Evolutionary conservation across 495 filamentous ascomycete species (phyloP), one percentile per base, ranked within the genome.

Genomic region (Penicillium goetzii): DNA sequence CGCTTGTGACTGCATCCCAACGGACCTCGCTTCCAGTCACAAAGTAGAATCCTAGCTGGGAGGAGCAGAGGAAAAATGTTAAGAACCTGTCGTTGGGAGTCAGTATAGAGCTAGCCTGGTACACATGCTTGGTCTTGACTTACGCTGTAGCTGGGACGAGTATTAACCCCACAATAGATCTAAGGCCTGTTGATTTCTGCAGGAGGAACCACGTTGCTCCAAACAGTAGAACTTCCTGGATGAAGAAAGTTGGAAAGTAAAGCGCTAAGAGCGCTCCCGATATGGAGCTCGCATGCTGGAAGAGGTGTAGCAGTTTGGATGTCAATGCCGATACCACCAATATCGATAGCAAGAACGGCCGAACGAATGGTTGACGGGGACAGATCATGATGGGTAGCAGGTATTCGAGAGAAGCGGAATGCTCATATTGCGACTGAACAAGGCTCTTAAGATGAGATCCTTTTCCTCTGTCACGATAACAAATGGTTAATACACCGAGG

Each of bases 21-120:
- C 66, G 68, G 41, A 70, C 57, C 30, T 73, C 71, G 33, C 61
- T 71, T 28, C 71, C 66, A n/a, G 71, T 71, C 3, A 73, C 66
- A 19, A 65, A 58, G 28, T 69, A 73, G 30, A 73, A 73, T 1
- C 63, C 64, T 12, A 71, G 55, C 28, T 73, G 68, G 3, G 71
- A 73, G 1, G 71, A 57, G n/a, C 60, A 60, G 1, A 68, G 61
- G 17, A 56, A 19, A 30, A 69, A 56, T 19, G 62, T 64, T 38
- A 71, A 55, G 17, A 21, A 41, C 8, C 71, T 73, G n/a, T 28
- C 10, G 9, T 55, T 19, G 6, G 30, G 4, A n/a, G 34, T 55
- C 21, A 61, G 17, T 25, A 33, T 40, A 12, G 3, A 2, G 9
- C 34, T 40, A 4, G 2, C 26, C 14, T 21, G 17, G 1, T 51